Evolutionary conservation across 73 alveolate genomes (phyloP), one percentile per base, ranked within the genome.

Genomic region (Symbiodinium natans): DNA sequence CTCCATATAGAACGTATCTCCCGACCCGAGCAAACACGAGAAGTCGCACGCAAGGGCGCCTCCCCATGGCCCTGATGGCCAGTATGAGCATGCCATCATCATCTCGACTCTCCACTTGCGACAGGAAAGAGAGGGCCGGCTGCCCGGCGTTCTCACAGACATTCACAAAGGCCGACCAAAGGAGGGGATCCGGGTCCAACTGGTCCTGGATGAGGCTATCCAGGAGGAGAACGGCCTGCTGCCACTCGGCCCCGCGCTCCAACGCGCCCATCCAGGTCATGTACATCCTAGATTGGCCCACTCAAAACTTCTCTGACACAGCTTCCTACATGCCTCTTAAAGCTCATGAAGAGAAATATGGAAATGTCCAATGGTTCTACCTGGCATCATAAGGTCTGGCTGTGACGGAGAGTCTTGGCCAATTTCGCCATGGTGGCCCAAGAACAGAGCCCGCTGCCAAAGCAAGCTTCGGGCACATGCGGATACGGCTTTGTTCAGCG

Each of bases 201-300:
- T 36, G 38, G 33, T 29, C 36, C 29, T 63, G 80, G 80, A 63
- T 36, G 17, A 63, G 36, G 80, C 80, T 36, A n/a, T 63, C 80
- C 38, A 63, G 80, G 17, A 63, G 33, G 9, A 63, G 36, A 25
- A 63, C 80, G 29, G 80, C 80, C 80, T 63, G 80, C 80, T 29
- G 80, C 80, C 80, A 63, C 38, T 23, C 80, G 9, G 80, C 80
- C 59, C 59, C 59, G 36, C 80, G 29, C 80, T 63, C 80, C 80
- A 63, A 63, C 36, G 80, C 80, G 27, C 36, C 36, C 80, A 63
- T 63, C 80, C 80, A 63, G 80, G 80, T 63, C 38, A 29, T 63
- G 80, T 63, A 63, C 21, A 46, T n/a, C n/a, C n/a, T n/a, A n/a
- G n/a, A n/a, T n/a, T n/a, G n/a, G n/a, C n/a, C n/a, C n/a, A n/a